A percentile compares a stretch with the other conserved stretches of the same genome.
These are phyloP conservation scores for Omphalotus olearius DNA, from an alignment of 1,284 basidiomycete genomes.

Conservation along the genomic window DNA sequence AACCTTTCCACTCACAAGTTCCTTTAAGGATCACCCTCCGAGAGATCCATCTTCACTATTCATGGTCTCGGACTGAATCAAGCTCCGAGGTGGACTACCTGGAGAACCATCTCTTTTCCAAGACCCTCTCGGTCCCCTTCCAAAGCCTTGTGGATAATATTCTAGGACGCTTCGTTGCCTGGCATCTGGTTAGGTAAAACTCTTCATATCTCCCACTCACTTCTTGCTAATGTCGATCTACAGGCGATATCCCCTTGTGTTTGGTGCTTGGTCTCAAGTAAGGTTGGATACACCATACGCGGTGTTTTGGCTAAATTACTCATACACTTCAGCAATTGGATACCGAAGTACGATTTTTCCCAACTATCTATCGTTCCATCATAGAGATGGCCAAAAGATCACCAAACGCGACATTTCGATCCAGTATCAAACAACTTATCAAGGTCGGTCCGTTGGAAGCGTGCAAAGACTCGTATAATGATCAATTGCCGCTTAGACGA, in stretches of 20 bases:
- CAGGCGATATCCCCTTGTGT: constrained; percentile 72
- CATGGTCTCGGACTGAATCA: constrained; percentile 35
- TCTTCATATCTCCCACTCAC: constrained; percentile 12
- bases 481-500: constrained; percentile 10
- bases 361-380: constrained; percentile 48
- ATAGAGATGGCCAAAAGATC: constrained; percentile 50
- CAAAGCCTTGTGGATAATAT: constrained; percentile 47
- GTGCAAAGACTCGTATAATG: not conserved
- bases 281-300: not conserved
- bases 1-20: constrained; percentile 23
- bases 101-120: constrained; percentile 32
- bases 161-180: constrained; percentile 47
- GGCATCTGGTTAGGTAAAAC: constrained; percentile 56
- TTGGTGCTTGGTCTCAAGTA: constrained; percentile 63
- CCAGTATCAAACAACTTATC: constrained; percentile 37
- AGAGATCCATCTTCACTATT: constrained; percentile 49
- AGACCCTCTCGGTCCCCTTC: constrained; percentile 45
- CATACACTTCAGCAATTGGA: constrained; percentile 51
- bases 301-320: not conserved
- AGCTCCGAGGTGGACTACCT: constrained; percentile 12
- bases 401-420: constrained; percentile 38
- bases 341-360: constrained; percentile 44
- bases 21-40: constrained; percentile 36
- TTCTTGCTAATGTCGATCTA: constrained; percentile 9
- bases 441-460: constrained; percentile 35